Evolutionary conservation across 495 filamentous ascomycete species (phyloP), one percentile per base, ranked within the genome.

Genomic region (Pyrenopolyporus hunteri): DNA sequence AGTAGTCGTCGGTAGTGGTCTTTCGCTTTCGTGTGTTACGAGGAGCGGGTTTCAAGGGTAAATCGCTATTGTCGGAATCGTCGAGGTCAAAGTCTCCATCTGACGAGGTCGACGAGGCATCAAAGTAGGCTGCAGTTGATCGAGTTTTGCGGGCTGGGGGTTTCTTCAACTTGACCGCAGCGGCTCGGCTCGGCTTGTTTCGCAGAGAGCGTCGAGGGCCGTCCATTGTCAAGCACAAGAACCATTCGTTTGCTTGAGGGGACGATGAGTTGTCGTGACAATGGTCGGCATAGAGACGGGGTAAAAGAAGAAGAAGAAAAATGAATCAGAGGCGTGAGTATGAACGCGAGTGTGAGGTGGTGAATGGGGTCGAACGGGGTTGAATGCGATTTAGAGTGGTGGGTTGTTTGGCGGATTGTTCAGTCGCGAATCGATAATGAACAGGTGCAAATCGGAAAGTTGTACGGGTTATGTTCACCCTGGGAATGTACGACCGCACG

Each of bases 161-260:
- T 39, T 8, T n/a, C 57, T 59, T 67, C 23, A 67, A 39, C 42
- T 69, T 71, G 8, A n/a, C n/a, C n/a, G n/a, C n/a, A n/a, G 69
- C 66, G 26, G 26, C 66, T 28, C 66, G 66, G 22, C 59, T 51
- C 25, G 66, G 69, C 53, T 62, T 59, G 31, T 44, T 64, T 28
- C 69, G 69, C 42, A 58, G 22, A 39, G 40, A 8, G 52, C 51
- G 46, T 57, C 46, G 63, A 47, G 56, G 56, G 25, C 51, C 45
- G 28, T 57, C 40, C 63, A 66, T 66, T 66, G 57, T 66, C 36
- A 57, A 25, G 33, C 11, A 19, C 37, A n/a, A 52, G 32, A 29
- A 48, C 32, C 50, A 53, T 66, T 56, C 7, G 29, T 7, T 57
- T 42, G 63, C 11, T 53, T 43, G 29, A 19, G 46, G 13, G 16